Percentiles rank a stretch among this genome's conserved stretches.
phyloP scores from a whole-genome alignment of 768 basidiomycete genomes.

The Kwoniella sp. region DNA sequence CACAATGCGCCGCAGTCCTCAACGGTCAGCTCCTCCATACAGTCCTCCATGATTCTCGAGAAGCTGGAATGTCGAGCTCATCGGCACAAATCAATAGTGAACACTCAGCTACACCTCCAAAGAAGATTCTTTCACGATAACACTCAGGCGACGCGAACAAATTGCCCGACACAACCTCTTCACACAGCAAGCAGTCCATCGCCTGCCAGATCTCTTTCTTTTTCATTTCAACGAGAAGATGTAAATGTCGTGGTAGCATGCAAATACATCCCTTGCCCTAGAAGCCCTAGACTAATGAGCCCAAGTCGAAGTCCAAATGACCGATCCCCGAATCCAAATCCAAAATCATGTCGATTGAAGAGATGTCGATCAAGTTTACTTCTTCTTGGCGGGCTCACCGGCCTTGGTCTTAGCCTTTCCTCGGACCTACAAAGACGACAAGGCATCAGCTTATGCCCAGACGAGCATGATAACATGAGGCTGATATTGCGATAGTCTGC shows the following conservation, averaged over 20 bases:
- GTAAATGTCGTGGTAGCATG: constrained; percentile 1
- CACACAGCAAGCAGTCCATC: too few relatives aligned
- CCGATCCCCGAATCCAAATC: constrained; percentile 7
- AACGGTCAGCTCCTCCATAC: too few relatives aligned
- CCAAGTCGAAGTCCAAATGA: constrained; percentile 3
- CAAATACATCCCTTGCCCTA: constrained; percentile 6
- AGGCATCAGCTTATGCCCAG: neutral
- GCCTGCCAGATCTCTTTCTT: too few relatives aligned
- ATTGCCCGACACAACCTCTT: too few relatives aligned
- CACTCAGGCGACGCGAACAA: too few relatives aligned
- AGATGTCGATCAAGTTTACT: constrained; percentile 39
- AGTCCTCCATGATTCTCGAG: too few relatives aligned
- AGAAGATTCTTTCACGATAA: too few relatives aligned
- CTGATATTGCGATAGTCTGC: neutral
- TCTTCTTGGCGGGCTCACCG: constrained; percentile 56
- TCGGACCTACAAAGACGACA: constrained; percentile 65
- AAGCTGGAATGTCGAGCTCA: too few relatives aligned
- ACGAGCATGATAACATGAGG: neutral
- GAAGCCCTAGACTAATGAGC: constrained; percentile 1
- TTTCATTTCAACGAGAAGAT: neutral
- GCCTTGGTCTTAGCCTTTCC: constrained; percentile 96
- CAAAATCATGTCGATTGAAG: constrained; percentile 5
- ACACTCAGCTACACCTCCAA: too few relatives aligned
- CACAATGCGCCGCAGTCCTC: too few relatives aligned
- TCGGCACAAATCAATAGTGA: too few relatives aligned